Base-by-base conservation (phyloP, 768 basidiomycete species). In the Suillus bovinus region DNA sequence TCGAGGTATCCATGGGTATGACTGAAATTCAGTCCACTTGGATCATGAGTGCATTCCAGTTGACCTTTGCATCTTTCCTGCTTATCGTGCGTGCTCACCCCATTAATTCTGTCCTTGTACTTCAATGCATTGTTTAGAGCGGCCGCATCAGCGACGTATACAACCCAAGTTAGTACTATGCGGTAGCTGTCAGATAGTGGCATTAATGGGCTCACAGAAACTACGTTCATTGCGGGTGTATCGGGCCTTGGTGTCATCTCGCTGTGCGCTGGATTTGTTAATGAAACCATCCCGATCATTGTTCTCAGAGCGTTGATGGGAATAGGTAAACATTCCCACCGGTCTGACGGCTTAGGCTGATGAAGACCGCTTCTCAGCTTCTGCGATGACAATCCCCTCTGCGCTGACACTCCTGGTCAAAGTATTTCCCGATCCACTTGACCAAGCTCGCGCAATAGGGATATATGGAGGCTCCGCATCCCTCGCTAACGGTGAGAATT, bases 251-350 rank as follows among this genome's bases (percentile, higher is more conserved):
- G 82, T 3, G 54, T 81, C 39, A 70, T 83, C 27, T 78, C 80
- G 10, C 64, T 85, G 14, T 74, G 75, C 27, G 75, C 74, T 17
- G 83, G 83, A 27, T 86, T 86, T 63, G 73, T 76, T 33, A 61
- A 72, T 27, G 73, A 77, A 67, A 80, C 83, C 65, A 78, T 84
- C 57, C 75, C 73, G 0, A 72, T 87, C 49, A 75, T 86, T 38
- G 74, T 84, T 47, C 68, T 87, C 1, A 77, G 86, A 66, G 84
- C 81, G 2, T 52, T 87, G 10, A 80, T 75, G 64, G 85, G 86
- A 22, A 75, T 80, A 41, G 77, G 82, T 79, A 49, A 58, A 71
- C 65, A 14, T 59, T 29, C 20, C 17, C 24, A 10, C 36, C 11
- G 22, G 0, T 22, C 11, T 20, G 8, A 56, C 3, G 38, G 17